A percentile compares a stretch with the other conserved stretches of the same genome.
These are phyloP conservation scores for Colletotrichum noveboracense DNA, from an alignment of 2,329 filamentous ascomycete species.

Conservation along the genomic window DNA sequence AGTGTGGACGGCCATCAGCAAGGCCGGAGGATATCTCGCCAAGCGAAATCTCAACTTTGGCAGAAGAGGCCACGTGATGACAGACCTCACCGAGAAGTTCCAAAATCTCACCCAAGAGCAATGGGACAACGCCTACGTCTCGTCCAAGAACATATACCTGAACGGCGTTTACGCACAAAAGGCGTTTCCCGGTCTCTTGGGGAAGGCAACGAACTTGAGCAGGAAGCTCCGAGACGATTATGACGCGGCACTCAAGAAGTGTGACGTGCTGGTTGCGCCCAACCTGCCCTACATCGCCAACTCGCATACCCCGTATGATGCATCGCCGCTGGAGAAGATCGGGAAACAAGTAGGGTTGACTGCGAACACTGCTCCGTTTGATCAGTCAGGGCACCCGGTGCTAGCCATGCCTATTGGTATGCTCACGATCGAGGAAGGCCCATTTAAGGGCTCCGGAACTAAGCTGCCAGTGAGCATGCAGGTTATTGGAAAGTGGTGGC, in stretches of 20 bases:
- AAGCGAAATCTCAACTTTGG: slow-evolving; percentile 5
- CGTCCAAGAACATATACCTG: slow-evolving; percentile 48
- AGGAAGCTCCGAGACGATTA: slow-evolving; percentile 8
- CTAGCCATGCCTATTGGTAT: slow-evolving; percentile 28
- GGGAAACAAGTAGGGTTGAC: slow-evolving; percentile 48
- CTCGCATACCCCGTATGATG: slow-evolving; percentile 17
- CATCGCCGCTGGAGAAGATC: slow-evolving; percentile 42
- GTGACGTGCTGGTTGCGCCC: not conserved
- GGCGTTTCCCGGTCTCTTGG: not conserved
- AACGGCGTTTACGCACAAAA: slow-evolving; percentile 36
- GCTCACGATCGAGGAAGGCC: slow-evolving; percentile 2
- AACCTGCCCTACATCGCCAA: slow-evolving; percentile 3
- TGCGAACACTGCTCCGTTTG: slow-evolving; percentile 52
- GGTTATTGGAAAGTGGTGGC: slow-evolving; percentile 30
- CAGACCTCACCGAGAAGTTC: slow-evolving; percentile 37
- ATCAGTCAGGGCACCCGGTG: slow-evolving; percentile 54
- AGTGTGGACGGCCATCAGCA: slow-evolving; percentile 48
- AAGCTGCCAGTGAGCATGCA: slow-evolving; percentile 35
- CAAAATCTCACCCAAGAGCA: slow-evolving; percentile 12
- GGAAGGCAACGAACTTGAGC: not conserved
- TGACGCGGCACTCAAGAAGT: not conserved
- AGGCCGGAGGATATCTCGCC: not conserved
- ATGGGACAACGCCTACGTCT: slow-evolving; percentile 7
- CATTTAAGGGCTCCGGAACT: not conserved
- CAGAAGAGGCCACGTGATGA: slow-evolving; percentile 23